A percentile compares a stretch with the other conserved stretches of the same genome.
Conservation (phyloP, 345 rosid species). For the Dimocarpus longan region DNA sequence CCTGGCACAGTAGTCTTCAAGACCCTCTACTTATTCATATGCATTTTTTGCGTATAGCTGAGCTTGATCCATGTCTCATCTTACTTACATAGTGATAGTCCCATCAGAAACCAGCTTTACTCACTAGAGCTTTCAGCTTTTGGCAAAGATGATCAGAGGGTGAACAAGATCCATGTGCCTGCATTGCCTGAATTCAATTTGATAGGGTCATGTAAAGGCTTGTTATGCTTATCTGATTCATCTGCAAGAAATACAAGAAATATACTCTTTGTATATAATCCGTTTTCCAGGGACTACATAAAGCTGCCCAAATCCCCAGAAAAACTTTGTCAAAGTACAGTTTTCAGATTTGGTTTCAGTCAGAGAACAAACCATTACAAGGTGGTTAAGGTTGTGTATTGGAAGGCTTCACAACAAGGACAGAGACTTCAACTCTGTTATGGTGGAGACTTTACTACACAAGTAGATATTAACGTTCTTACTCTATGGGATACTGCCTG, state of each 20-base stretch:
- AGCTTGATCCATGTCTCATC: constrained; percentile 38
- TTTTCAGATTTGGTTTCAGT: constrained; percentile 49
- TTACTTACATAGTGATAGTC: constrained; percentile 47
- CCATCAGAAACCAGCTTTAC: constrained; percentile 43
- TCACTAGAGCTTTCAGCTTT: constrained; percentile 36
- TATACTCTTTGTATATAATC: constrained; percentile 36
- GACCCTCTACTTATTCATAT: constrained; percentile 32
- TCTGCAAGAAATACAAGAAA: constrained; percentile 22
- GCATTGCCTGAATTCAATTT: constrained; percentile 44
- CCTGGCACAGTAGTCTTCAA: constrained; percentile 35
- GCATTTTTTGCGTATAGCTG: constrained; percentile 16
- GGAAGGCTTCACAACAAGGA: neutral
- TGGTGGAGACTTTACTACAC: constrained; percentile 23
- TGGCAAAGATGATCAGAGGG: constrained; percentile 1
- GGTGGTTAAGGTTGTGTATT: constrained; percentile 42
- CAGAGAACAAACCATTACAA: constrained; percentile 36
- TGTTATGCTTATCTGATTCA: constrained; percentile 42
- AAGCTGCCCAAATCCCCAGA: constrained; percentile 39
- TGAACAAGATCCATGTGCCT: constrained; percentile 35
- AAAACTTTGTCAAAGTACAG: neutral
- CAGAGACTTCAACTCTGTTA: neutral
- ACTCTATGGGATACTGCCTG: constrained; percentile 31
- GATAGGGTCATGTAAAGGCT: constrained; percentile 50
- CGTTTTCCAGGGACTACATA: constrained; percentile 36
- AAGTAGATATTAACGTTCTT: constrained; percentile 43